phyloP scores from a whole-genome alignment of 1,284 basidiomycete species.

The Melampsora abietis-canadensis region DNA sequence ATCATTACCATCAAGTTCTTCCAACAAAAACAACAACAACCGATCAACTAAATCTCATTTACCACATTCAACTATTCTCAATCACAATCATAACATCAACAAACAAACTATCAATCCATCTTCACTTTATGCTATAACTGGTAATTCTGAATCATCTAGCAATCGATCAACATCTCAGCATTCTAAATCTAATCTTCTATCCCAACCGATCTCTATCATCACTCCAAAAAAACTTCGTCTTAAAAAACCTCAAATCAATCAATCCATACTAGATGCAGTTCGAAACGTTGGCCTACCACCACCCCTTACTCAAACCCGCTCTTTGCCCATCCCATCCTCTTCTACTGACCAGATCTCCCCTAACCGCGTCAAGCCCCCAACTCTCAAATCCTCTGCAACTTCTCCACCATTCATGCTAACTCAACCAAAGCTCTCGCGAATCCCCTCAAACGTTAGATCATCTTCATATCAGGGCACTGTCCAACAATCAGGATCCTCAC shows the following conservation, averaged over 20 bases:
- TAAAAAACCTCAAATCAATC: not conserved
- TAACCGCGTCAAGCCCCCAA: not conserved
- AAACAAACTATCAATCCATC: too few species aligned
- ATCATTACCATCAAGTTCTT: too few species aligned
- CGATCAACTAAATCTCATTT: too few species aligned
- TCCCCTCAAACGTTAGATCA: not conserved
- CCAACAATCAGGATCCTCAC: too few species aligned
- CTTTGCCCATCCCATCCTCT: not conserved
- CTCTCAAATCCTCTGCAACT: not conserved
- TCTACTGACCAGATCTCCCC: not conserved
- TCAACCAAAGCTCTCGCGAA: not conserved
- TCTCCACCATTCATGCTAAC: not conserved
- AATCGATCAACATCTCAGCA: too few species aligned
- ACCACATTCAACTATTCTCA: too few species aligned
- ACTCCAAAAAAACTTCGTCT: not conserved
- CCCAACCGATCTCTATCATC: not conserved
- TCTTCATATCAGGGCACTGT: too few species aligned
- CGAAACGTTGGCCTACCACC: not conserved
- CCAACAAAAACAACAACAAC: too few species aligned
- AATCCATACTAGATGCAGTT: not conserved
- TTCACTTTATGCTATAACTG: too few species aligned
- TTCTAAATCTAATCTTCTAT: not conserved
- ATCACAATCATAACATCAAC: too few species aligned
- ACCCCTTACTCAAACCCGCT: not conserved
- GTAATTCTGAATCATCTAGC: too few species aligned